phyloP scores from a whole-genome alignment of 2,329 filamentous ascomycete species.

The Pseudogymnoascus destructans region DNA sequence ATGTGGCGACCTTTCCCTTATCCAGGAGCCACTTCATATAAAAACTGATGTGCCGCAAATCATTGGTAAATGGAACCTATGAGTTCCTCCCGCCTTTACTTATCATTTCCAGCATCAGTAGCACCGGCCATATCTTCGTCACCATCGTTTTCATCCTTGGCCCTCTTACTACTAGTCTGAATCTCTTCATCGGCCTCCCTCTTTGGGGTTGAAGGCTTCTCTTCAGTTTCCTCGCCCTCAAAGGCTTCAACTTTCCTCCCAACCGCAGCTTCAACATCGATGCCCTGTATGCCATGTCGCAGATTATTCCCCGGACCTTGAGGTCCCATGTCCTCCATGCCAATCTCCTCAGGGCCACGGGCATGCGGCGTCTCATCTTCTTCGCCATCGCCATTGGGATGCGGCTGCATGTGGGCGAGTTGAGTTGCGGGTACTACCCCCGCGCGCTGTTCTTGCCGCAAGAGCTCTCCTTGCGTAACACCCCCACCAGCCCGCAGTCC shows the following conservation, averaged over 20 bases:
- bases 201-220: slow-evolving; percentile 34
- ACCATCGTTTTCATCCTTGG: slow-evolving; percentile 32
- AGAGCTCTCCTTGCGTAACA: slow-evolving; percentile 70
- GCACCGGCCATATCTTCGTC: slow-evolving; percentile 9
- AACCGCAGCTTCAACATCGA: slow-evolving; percentile 49
- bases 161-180: slow-evolving; percentile 32
- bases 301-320: slow-evolving; percentile 35
- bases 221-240: slow-evolving; percentile 18
- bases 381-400: slow-evolving; percentile 30
- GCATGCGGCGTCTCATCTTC: slow-evolving; percentile 63
- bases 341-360: slow-evolving; percentile 71
- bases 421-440: slow-evolving; percentile 62
- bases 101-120: background rate
- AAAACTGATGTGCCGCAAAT: background rate
- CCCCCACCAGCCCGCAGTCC: slow-evolving; percentile 31
- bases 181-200: slow-evolving; percentile 40
- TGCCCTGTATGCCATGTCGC: slow-evolving; percentile 37
- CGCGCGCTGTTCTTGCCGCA: slow-evolving; percentile 75
- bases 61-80: background rate
- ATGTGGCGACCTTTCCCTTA: background rate
- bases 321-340: slow-evolving; percentile 73
- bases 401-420: slow-evolving; percentile 28
- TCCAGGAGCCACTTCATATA: background rate
- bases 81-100: background rate
- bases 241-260: slow-evolving; percentile 35